Conservation (phyloP, 1,139 yeast species). For the Arxiozyma slooffiae region DNA sequence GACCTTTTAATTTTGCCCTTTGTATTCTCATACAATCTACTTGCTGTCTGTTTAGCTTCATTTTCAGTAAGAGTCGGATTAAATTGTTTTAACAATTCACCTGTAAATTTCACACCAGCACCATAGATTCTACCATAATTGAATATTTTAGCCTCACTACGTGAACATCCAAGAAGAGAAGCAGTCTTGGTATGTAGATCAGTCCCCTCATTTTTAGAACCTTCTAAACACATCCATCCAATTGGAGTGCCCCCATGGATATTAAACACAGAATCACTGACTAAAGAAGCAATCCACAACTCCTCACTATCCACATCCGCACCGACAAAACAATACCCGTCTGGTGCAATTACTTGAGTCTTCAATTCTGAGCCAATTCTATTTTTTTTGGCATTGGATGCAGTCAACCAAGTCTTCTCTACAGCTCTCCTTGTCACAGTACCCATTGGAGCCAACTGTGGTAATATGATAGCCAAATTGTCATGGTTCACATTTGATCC, state of each 20-base stretch:
- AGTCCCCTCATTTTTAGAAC: constrained; percentile 81
- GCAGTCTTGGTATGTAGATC: constrained; percentile 96
- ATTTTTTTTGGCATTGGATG: constrained; percentile 79
- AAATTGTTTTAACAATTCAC: constrained; percentile 69
- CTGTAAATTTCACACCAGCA: constrained; percentile 88
- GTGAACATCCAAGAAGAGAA: constrained; percentile 70
- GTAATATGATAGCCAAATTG: constrained; percentile 67
- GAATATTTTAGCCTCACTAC: constrained; percentile 90
- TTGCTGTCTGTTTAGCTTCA: constrained; percentile 62
- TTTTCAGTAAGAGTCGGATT: constrained; percentile 59
- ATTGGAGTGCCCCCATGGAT: constrained; percentile 93
- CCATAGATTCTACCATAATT: constrained; percentile 97
- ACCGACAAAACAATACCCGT: constrained; percentile 86
- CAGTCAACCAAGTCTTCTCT: constrained; percentile 95
- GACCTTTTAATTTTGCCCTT: constrained; percentile 50
- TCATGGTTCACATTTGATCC: constrained; percentile 10
- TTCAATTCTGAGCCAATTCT: constrained; percentile 91
- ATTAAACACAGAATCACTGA: constrained; percentile 84
- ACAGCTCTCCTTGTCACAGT: constrained; percentile 94
- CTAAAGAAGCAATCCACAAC: constrained; percentile 91
- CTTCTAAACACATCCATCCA: constrained; percentile 99
- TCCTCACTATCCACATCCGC: constrained; percentile 99
- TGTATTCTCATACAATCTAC: constrained; percentile 62
- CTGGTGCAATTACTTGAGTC: constrained; percentile 76
- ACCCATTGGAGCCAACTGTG: constrained; percentile 85